Base-by-base conservation (phyloP, 2,329 filamentous ascomycete species). In the Emergomyces africanus region DNA sequence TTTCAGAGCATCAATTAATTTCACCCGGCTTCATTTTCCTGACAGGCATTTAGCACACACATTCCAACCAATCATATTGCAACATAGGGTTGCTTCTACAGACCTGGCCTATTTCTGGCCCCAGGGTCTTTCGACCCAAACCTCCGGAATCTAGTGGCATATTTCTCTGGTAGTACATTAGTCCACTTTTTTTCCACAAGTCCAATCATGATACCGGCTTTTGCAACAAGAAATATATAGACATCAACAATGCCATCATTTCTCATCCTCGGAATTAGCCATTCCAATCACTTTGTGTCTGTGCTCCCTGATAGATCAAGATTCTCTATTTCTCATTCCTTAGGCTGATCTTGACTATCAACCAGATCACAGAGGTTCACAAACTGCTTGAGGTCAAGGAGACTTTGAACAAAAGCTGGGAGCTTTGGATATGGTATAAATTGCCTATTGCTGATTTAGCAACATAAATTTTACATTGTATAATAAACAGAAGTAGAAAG, bases 391-490 rank as follows among this genome's bases (percentile, higher is more conserved):
- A 60, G 64, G 41, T 67, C 67, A 1, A 68, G 42, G 12, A 67
- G 59, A 35, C 67, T 68, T 60, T 68, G 65, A 8, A 60, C 59
- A 49, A 60, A 66, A 23, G 62, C 42, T 30, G 58, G 59, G 3
- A 67, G 61, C 18, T 56, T 63, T 5, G 66, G 63, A 39, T 66
- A 67, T 25, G 65, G 65, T 9, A 67, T 33, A 2, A n/a, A n/a
- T n/a, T 62, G 57, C 42, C 35, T 30, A 58, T 62, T 10, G 39
- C 54, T 23, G 63, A 33, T 35, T 64, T 57, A n/a, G n/a, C n/a
- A n/a, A n/a, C n/a, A n/a, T n/a, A n/a, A n/a, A n/a, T n/a, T n/a
- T n/a, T n/a, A n/a, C n/a, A n/a, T n/a, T n/a, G n/a, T n/a, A n/a
- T n/a, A n/a, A n/a, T 12, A 15, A 35, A 49, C 41, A 57, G 15